Evolutionary conservation across 805 yeast species (phyloP), one percentile per base, ranked within the genome.

Genomic region (Pichia occidentalis): DNA sequence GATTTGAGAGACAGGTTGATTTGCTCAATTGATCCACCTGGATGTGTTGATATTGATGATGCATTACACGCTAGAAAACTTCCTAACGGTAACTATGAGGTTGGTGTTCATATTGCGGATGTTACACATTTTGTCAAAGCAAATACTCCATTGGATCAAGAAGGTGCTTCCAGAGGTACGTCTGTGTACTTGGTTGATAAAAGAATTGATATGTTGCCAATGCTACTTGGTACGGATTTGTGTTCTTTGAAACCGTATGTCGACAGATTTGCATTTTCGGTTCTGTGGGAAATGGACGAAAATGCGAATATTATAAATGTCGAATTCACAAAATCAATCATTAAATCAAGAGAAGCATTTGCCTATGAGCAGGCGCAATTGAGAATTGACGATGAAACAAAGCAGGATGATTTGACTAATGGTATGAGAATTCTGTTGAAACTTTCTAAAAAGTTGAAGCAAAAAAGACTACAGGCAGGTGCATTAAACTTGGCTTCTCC

Each of bases 41-140:
- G 83, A 22, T 90, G 97, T 77, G 97, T 88, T 48, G 99, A 92
- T 75, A 92, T 92, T 53, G 99, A 92, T 66, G 96, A 92, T 66
- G 98, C 99, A 1, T 67, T 92, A 34, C 99, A 92, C 56, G 97
- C 97, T 0, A 66, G 72, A 46, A 57, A 58, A 37, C 69, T 92
- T 34, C 87, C 95, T 2, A 92, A 92, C 58, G 98, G 98, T 1
- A 85, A 90, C 57, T 87, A 75, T 67, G 95, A 92, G 59, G 95
- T 92, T 40, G 99, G 99, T 54, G 99, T 92, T 22, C 99, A 92
- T 56, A 92, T 92, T 65, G 99, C 99, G 8, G 99, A 92, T 63
- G 99, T 92, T 22, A 85, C 97, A 1, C 95, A 92, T 63, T 92
- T 92, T 55, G 98, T 92, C 32, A 86, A 87, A 60, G 81, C 98